phyloP scores from a whole-genome alignment of 2,329 filamentous ascomycete species.

The Ophiocordyceps camponoti-saundersi region DNA sequence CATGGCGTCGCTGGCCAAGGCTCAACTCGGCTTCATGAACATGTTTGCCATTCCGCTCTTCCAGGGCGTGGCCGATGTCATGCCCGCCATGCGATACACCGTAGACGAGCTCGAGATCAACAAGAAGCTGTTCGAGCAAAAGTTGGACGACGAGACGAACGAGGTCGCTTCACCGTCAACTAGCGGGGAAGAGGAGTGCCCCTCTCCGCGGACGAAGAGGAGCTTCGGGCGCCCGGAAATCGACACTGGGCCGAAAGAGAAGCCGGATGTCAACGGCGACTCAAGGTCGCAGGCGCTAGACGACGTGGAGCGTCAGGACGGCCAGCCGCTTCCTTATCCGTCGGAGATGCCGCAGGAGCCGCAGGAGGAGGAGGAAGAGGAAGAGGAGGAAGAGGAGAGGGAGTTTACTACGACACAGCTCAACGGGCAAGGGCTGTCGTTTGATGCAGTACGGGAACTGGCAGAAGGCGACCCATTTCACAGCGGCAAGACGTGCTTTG shows the following conservation, averaged over 20 bases:
- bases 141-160: slow-evolving; percentile 44
- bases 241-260: not conserved
- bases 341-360: not conserved
- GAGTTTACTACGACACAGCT: slow-evolving; percentile 3
- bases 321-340: slow-evolving; percentile 8
- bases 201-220: slow-evolving; percentile 27
- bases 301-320: slow-evolving; percentile 8
- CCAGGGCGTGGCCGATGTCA: slow-evolving; percentile 67
- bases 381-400: slow-evolving; percentile 14
- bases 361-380: not conserved
- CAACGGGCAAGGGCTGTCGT: slow-evolving; percentile 25
- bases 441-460: slow-evolving; percentile 29
- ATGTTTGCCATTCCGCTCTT: slow-evolving; percentile 89
- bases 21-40: slow-evolving; percentile 93
- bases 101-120: slow-evolving; percentile 70
- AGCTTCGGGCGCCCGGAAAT: slow-evolving; percentile 18
- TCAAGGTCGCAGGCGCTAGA: slow-evolving; percentile 5
- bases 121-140: slow-evolving; percentile 53
- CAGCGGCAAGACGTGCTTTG: slow-evolving; percentile 14
- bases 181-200: slow-evolving; percentile 20
- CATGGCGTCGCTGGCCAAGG: slow-evolving; percentile 62
- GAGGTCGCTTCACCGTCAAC: slow-evolving; percentile 10
- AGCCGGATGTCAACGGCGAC: slow-evolving; percentile 7
- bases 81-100: slow-evolving; percentile 72
- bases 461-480: slow-evolving; percentile 32